Base-by-base conservation (phyloP, 2,329 filamentous ascomycete genomes). In the Exophiala viscosa region DNA sequence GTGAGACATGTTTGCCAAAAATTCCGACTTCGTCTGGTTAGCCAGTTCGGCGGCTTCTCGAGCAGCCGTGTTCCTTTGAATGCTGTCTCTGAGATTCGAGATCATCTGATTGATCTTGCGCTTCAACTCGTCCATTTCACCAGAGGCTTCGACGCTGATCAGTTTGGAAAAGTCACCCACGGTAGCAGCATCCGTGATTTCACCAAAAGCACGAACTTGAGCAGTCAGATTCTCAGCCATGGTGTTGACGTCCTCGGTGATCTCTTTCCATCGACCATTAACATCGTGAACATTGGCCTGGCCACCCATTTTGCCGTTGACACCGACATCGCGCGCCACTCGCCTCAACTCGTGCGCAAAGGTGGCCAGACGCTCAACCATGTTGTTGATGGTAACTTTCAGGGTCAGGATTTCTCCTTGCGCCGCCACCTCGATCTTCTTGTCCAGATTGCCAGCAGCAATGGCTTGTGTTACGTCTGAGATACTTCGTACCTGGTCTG, bases 41-140 rank as follows among this genome's bases (percentile, higher is more conserved):
- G 93, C 93, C 68, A 96, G 76, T 69, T 99, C 93, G 65, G 93
- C 93, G 42, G 92, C 91, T 71, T 97, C 92, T 71, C 93, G 87
- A 52, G 93, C 93, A 61, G 91, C 89, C 2, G 91, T 96, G 69
- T 97, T 99, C 69, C 90, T 85, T 70, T 97, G 91, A 62, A 99
- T 96, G 78, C 88, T 95, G 72, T 97, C 93, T 62, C 92, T 80
- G 58, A 99, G 75, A 67, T 95, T 96, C 68, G 88, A 93, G 48
- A 97, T 91, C 93, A 99, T 99, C 75, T 95, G 89, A 69, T 97
- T 99, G 80, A 99, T 97, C 78, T 97, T 97, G 65, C 91, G 85
- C 74, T 99, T 99, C 64, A 99, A 79, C 70, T 97, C 92, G 71
- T 97, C 93, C 93, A 99, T 97, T 72, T 99, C 93, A 59, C 93